These are phyloP conservation scores for Lactarius indigo DNA, from an alignment of 768 basidiomycete genomes.

Conservation along the genomic window DNA sequence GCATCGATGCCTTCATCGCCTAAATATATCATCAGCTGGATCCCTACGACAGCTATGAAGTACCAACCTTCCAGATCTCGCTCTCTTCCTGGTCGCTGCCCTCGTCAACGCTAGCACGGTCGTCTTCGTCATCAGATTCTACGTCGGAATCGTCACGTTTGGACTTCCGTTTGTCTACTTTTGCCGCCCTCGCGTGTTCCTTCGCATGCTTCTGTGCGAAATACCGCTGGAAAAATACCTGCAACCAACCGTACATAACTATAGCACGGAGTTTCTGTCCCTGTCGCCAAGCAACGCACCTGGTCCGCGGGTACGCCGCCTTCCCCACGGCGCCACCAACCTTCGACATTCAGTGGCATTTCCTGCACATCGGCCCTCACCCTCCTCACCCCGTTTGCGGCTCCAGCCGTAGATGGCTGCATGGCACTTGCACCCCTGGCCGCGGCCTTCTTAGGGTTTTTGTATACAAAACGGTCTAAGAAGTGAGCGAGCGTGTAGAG, in stretches of 20 bases:
- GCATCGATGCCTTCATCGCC: conserved; percentile 91
- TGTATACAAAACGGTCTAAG: conserved; percentile 95
- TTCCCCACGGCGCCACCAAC: conserved; percentile 64
- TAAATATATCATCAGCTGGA: conserved; percentile 32
- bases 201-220: conserved; percentile 69
- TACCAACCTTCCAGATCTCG: conserved; percentile 84
- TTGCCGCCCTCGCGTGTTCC: conserved; percentile 47
- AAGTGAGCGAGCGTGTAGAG: conserved; percentile 93
- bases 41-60: not conserved
- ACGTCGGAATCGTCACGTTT: conserved; percentile 35
- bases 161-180: conserved; percentile 45
- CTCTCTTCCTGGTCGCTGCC: conserved; percentile 55
- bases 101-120: conserved; percentile 37
- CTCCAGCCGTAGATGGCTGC: conserved; percentile 84
- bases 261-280: not conserved
- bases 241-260: not conserved
- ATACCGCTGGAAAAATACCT: conserved; percentile 91
- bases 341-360: conserved; percentile 64
- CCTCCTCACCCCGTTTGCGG: conserved; percentile 66
- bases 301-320: conserved; percentile 86
- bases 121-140: conserved; percentile 35
- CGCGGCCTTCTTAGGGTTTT: conserved; percentile 79
- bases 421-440: conserved; percentile 85
- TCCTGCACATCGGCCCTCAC: conserved; percentile 54
- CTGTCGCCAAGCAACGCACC: conserved; percentile 39